Base-by-base conservation (phyloP, 2,329 filamentous ascomycete species). In the Leptographium procerum region DNA sequence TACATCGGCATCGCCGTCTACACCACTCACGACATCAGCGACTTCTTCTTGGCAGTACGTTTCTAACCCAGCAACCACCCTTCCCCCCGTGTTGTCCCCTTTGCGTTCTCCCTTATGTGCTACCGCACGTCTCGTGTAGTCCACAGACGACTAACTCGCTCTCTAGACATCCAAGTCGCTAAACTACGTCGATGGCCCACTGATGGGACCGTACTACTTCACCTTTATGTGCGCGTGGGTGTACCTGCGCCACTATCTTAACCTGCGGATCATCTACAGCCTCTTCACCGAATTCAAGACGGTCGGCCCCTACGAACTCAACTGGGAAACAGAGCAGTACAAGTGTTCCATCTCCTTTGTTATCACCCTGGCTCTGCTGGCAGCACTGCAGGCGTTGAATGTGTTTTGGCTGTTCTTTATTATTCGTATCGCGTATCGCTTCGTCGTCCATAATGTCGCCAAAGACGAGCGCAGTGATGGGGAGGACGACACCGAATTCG, bases 1-100 rank as follows among this genome's bases (percentile, higher is more conserved):
- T 92, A 96, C 73, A 95, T 97, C 70, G 91, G 91, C 29, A 75
- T 96, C 58, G 89, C 90, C 24, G 90, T 97, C 36, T 97, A 96
- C 72, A 90, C 94, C 62, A 96, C 91, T 11, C 90, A 95, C 72
- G 91, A 97, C 69, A 88, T 96, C 62, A 91, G 86, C 61, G 91
- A 96, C 71, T 96, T 96, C 75, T 96, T 96, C 82, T 81, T 96
- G 51, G 91, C 92, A 43, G 88, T 91, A 82, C 73, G 86, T 57
- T 28, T 22, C 9, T 31, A 31, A n/a, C 50, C 24, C 3, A 22
- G 13, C 40, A 7, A n/a, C 40, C 19, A 5, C 19, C 43, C 16
- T 31, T 10, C n/a, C 4, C 36, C 22, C 10, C 33, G 8, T n/a
- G 16, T 74, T 53, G 34, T 43, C 3, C 33, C 29, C 16, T 36